Conservation (phyloP, 1,284 basidiomycete genomes). For the Leccinum cinnamomeum region DNA sequence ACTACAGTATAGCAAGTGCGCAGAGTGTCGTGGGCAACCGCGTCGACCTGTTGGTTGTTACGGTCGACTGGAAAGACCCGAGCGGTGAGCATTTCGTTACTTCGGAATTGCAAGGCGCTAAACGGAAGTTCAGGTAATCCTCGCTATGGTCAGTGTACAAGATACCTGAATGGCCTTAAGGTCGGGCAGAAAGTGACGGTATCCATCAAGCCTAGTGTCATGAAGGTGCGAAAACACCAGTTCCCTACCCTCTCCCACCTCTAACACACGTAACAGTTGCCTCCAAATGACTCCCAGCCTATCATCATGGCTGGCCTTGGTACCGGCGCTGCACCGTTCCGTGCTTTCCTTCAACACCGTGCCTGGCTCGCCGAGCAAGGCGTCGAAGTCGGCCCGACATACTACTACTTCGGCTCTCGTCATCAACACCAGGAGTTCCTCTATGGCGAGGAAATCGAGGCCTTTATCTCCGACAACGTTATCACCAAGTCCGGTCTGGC, state of each 20-base stretch:
- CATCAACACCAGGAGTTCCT: constrained; percentile 94
- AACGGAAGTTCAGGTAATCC: constrained; percentile 53
- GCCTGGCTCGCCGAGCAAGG: constrained; percentile 80
- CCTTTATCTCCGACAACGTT: constrained; percentile 78
- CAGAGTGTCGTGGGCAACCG: constrained; percentile 94
- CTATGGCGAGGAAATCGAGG: constrained; percentile 91
- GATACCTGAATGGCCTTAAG: constrained; percentile 85
- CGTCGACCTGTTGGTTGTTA: constrained; percentile 94
- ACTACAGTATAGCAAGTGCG: constrained; percentile 96
- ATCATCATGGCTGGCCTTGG: constrained; percentile 99
- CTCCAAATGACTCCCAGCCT: constrained; percentile 82
- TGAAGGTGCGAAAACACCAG: constrained; percentile 71
- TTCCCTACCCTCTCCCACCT: background rate
- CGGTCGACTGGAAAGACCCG: constrained; percentile 91
- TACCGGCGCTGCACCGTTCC: constrained; percentile 97
- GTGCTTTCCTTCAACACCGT: constrained; percentile 95
- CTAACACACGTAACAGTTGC: constrained; percentile 56
- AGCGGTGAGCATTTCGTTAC: constrained; percentile 55
- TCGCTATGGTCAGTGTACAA: constrained; percentile 94
- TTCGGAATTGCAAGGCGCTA: constrained; percentile 1
- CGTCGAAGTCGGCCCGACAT: constrained; percentile 82
- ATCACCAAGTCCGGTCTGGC: constrained; percentile 91
- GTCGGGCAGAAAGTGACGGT: constrained; percentile 94
- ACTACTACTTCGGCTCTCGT: constrained; percentile 99
- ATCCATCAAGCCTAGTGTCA: constrained; percentile 97